Percentiles rank a stretch among this genome's conserved stretches.
Conservation (phyloP, 805 yeast genomes). For the Saturnispora hagleri region DNA sequence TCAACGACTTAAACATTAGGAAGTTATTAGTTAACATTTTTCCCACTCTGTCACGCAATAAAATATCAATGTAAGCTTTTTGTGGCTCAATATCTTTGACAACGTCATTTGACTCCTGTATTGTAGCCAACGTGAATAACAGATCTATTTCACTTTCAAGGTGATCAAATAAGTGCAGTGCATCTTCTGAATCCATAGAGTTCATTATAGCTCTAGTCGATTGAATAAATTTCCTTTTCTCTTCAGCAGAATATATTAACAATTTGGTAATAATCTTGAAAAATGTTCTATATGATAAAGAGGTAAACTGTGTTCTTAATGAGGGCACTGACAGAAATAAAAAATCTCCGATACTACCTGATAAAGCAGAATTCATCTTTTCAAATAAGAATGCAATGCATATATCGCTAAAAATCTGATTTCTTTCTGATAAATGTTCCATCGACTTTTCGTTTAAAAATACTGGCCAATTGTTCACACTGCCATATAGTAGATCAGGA, state of each 20-base stretch:
- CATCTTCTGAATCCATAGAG: slow-evolving; percentile 61
- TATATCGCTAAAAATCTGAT: slow-evolving; percentile 53
- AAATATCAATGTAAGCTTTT: slow-evolving; percentile 19
- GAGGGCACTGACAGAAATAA: slow-evolving; percentile 61
- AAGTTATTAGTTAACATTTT: slow-evolving; percentile 35
- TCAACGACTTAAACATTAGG: slow-evolving; percentile 34
- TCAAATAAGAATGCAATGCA: slow-evolving; percentile 56
- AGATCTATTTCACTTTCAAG: slow-evolving; percentile 7
- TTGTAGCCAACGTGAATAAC: slow-evolving; percentile 8
- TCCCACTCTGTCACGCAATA: slow-evolving; percentile 30
- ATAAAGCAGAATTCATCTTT: slow-evolving; percentile 35
- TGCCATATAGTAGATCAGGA: slow-evolving; percentile 46
- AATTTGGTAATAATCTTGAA: slow-evolving; percentile 55
- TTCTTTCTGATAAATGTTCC: slow-evolving; percentile 26
- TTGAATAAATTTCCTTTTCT: slow-evolving; percentile 45
- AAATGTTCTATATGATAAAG: slow-evolving; percentile 61
- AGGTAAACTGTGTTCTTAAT: slow-evolving; percentile 58
- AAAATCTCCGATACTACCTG: slow-evolving; percentile 30
- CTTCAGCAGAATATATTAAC: slow-evolving; percentile 58
- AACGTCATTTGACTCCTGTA: slow-evolving; percentile 29
- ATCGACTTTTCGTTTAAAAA: slow-evolving; percentile 60
- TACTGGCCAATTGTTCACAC: slow-evolving; percentile 70
- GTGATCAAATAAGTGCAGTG: slow-evolving; percentile 22
- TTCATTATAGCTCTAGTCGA: slow-evolving; percentile 57
- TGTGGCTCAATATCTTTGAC: slow-evolving; percentile 36